Conservation (phyloP, 331 rosid genomes). For the Quercus tomentella region DNA sequence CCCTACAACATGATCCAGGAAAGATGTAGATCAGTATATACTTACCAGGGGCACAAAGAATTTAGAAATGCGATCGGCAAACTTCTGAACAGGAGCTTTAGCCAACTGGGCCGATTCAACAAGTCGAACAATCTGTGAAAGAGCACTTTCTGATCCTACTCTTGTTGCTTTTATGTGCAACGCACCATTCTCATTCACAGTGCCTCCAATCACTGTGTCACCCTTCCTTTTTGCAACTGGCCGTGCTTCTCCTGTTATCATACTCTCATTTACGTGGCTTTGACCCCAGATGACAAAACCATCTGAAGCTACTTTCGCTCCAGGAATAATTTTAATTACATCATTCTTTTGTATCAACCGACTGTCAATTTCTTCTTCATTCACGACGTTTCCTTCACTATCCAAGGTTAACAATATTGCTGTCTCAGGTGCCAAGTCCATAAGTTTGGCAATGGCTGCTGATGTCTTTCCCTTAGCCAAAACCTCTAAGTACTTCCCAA, state of each 20-base stretch:
- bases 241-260: conserved; percentile 79
- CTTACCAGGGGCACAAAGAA: conserved; percentile 68
- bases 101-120: conserved; percentile 95
- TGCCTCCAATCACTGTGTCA: conserved; percentile 77
- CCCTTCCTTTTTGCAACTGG: conserved; percentile 64
- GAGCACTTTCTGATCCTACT: conserved; percentile 83
- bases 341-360: conserved; percentile 66
- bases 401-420: conserved; percentile 51
- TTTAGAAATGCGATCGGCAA: conserved; percentile 78
- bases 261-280: conserved; percentile 83
- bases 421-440: conserved; percentile 72
- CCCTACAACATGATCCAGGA: neutral
- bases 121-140: conserved; percentile 71
- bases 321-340: conserved; percentile 68
- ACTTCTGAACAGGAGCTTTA: conserved; percentile 84
- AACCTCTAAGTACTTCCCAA: conserved; percentile 84
- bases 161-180: conserved; percentile 66
- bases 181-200: conserved; percentile 76
- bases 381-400: conserved; percentile 40
- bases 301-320: conserved; percentile 73
- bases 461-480: conserved; percentile 83
- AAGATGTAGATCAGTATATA: neutral
- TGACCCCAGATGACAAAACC: conserved; percentile 78
- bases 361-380: conserved; percentile 67
- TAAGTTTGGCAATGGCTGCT: conserved; percentile 70